Conservation (phyloP, 306 rosid species). For the Alnus glutinosa region DNA sequence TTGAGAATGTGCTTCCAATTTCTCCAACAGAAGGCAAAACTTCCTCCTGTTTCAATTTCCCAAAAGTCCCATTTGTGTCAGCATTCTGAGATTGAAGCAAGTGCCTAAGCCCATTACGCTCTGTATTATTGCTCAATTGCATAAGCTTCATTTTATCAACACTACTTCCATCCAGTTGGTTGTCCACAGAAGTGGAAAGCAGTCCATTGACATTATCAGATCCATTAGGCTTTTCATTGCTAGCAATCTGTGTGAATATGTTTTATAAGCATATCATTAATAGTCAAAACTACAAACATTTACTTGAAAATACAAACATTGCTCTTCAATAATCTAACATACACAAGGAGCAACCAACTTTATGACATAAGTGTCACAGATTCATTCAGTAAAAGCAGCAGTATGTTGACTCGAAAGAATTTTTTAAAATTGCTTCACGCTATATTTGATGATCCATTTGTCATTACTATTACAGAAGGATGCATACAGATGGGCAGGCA, state of each 20-base stretch:
- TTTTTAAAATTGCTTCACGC: neutral
- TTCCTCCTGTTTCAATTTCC: constrained; percentile 63
- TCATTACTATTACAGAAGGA: neutral
- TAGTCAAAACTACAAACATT: constrained; percentile 17
- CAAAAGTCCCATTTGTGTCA: constrained; percentile 47
- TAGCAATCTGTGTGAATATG: constrained; percentile 49
- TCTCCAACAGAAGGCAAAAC: constrained; percentile 51
- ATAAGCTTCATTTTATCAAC: constrained; percentile 42
- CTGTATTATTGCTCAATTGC: constrained; percentile 46
- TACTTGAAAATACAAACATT: constrained; percentile 22
- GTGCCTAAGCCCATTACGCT: constrained; percentile 54
- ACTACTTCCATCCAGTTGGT: constrained; percentile 43
- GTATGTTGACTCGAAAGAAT: constrained; percentile 13
- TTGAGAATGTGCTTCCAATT: constrained; percentile 51
- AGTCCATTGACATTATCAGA: constrained; percentile 40
- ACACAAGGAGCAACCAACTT: constrained; percentile 17
- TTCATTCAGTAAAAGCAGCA: constrained; percentile 3
- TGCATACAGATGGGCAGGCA: neutral
- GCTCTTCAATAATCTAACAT: constrained; percentile 5
- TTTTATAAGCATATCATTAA: constrained; percentile 30
- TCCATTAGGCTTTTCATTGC: constrained; percentile 56
- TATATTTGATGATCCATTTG: neutral
- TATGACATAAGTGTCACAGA: constrained; percentile 13
- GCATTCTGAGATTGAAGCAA: constrained; percentile 67
- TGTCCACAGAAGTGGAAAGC: constrained; percentile 43